Evolutionary conservation across 306 rosid genomes (phyloP).

Genomic region (Nissolia schottii): DNA sequence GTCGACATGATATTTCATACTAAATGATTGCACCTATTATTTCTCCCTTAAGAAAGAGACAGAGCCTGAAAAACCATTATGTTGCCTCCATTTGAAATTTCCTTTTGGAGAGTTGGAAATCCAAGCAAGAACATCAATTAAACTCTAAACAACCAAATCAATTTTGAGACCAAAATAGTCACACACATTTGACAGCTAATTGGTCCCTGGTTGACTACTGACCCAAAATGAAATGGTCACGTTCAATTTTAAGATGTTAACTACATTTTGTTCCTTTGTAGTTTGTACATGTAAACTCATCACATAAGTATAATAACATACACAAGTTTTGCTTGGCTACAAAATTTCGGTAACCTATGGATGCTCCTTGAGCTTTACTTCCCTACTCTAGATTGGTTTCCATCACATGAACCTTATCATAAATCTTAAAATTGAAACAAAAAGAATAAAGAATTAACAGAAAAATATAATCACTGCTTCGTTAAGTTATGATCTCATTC

Average conservation of each 20-base stretch:
- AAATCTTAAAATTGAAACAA: slow-evolving; percentile 18
- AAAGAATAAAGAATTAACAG: no score
- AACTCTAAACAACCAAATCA: neutral
- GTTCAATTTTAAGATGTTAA: neutral
- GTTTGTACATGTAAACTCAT: slow-evolving; percentile 27
- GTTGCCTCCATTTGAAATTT: neutral
- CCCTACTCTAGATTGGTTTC: neutral
- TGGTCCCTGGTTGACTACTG: neutral
- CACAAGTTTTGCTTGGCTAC: slow-evolving; percentile 9
- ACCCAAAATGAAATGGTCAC: neutral
- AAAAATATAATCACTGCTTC: neutral
- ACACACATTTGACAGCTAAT: neutral
- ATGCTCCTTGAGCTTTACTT: slow-evolving; percentile 14
- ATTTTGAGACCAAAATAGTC: neutral
- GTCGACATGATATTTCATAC: no score
- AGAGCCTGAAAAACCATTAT: no score
- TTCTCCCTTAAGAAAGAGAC: no score
- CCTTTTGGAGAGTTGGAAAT: neutral
- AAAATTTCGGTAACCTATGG: slow-evolving; percentile 10
- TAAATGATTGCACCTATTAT: no score
- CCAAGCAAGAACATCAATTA: neutral
- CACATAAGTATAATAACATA: slow-evolving; percentile 24
- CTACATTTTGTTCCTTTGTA: slow-evolving; percentile 16
- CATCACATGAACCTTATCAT: slow-evolving; percentile 18
- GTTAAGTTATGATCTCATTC: slow-evolving; percentile 25